phyloP scores from a whole-genome alignment of 2,329 filamentous ascomycete genomes.

The Elsinoe fawcettii region DNA sequence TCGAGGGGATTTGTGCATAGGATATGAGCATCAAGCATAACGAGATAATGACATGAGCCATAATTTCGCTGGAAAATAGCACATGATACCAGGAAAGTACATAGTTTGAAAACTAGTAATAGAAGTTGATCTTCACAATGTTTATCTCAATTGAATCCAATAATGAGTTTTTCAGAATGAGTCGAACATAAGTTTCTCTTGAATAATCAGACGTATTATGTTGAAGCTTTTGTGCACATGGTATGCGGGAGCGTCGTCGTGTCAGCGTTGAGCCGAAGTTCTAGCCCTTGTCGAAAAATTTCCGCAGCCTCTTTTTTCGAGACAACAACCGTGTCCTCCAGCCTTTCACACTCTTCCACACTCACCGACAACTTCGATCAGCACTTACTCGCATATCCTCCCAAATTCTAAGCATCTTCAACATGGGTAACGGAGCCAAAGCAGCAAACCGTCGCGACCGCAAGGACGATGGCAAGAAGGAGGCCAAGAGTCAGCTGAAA shows the following conservation, averaged over 20 bases:
- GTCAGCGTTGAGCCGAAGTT: neutral
- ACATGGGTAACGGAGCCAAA: conserved; percentile 47
- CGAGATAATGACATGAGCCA: neutral
- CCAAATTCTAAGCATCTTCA: neutral
- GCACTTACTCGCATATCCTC: neutral
- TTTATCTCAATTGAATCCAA: neutral
- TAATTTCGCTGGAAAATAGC: neutral
- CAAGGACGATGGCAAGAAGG: conserved; percentile 52
- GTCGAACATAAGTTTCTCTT: too few relatives aligned
- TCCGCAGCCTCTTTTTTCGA: neutral
- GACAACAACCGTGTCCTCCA: neutral
- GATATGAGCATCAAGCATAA: neutral
- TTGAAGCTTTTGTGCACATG: neutral
- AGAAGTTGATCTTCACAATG: neutral
- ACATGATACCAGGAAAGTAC: neutral
- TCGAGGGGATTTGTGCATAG: neutral
- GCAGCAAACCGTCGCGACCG: conserved; percentile 66
- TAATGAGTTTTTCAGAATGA: too few relatives aligned
- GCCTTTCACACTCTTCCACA: neutral
- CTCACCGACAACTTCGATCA: neutral
- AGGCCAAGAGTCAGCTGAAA: conserved; percentile 21
- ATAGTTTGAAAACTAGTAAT: neutral
- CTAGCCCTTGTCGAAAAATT: neutral
- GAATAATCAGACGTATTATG: too few relatives aligned
- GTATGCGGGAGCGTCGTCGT: neutral